phyloP scores from a whole-genome alignment of 192 early-diverging fungal species.

The Coemansia sp. region DNA sequence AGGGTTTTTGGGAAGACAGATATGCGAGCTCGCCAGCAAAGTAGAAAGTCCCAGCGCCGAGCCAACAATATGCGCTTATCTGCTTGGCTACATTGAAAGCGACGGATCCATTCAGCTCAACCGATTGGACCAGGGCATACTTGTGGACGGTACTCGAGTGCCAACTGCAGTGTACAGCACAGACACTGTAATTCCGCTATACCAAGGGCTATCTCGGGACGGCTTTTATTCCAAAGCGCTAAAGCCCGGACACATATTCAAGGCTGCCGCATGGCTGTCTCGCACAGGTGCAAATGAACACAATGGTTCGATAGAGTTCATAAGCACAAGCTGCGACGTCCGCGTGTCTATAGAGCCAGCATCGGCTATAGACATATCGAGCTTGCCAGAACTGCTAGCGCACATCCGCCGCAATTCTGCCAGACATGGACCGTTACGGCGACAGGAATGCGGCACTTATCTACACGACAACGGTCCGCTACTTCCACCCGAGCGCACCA shows the following conservation, averaged over 20 bases:
- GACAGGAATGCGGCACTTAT: constrained; percentile 8
- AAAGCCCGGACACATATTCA: constrained; percentile 22
- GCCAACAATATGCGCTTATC: constrained; percentile 23
- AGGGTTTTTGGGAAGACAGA: constrained; percentile 30
- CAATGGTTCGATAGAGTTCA: constrained; percentile 22
- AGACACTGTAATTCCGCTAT: constrained; percentile 38
- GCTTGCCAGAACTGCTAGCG: constrained; percentile 25
- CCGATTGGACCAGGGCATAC: constrained; percentile 39
- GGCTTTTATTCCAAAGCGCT: constrained; percentile 25
- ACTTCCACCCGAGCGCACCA: constrained; percentile 14
- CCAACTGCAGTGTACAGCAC: constrained; percentile 27
- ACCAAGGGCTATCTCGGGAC: constrained; percentile 16
- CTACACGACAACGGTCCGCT: constrained; percentile 8
- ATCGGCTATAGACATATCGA: constrained; percentile 15
- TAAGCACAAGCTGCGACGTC: constrained; percentile 10
- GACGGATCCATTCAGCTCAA: constrained; percentile 44
- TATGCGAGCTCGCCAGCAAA: constrained; percentile 14
- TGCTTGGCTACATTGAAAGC: constrained; percentile 38
- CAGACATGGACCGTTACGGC: constrained; percentile 18
- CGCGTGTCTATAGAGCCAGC: constrained; percentile 14
- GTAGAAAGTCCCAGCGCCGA: not conserved
- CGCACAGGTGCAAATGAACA: not conserved
- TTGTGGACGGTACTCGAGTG: constrained; percentile 12
- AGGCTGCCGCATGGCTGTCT: constrained; percentile 19
- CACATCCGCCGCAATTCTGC: constrained; percentile 12